phyloP scores from a whole-genome alignment of 331 rosid species.

The Stylosanthes scabra region DNA sequence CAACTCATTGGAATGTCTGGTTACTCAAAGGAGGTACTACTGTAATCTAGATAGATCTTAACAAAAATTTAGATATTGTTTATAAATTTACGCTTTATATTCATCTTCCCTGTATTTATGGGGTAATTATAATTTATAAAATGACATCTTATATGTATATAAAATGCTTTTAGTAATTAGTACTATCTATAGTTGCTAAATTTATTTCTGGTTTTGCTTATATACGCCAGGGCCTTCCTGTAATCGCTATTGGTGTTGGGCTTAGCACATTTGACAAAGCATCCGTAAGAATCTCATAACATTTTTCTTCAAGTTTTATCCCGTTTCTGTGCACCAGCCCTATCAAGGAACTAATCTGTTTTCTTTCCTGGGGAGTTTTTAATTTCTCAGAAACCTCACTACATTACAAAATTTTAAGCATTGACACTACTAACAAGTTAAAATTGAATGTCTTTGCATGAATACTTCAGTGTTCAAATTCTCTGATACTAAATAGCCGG shows the following conservation, averaged over 20 bases:
- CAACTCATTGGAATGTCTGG: slow-evolving; percentile 88
- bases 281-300: slow-evolving; percentile 61
- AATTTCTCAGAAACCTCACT: slow-evolving; percentile 3
- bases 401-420: slow-evolving; percentile 4
- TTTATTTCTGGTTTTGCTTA: slow-evolving; percentile 32
- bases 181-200: neutral
- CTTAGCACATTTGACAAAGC: slow-evolving; percentile 88
- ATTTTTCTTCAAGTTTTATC: neutral
- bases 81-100: slow-evolving; percentile 7
- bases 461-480: slow-evolving; percentile 14
- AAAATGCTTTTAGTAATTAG: slow-evolving; percentile 8
- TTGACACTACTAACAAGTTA: slow-evolving; percentile 3
- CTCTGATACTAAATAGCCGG: slow-evolving; percentile 23
- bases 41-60: slow-evolving; percentile 31
- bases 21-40: slow-evolving; percentile 84
- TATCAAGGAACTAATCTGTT: neutral
- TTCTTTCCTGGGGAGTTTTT: neutral
- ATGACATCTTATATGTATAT: slow-evolving; percentile 12
- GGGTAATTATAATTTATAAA: neutral
- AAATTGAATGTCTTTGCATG: slow-evolving; percentile 7
- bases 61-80: neutral
- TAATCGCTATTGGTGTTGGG: slow-evolving; percentile 82
- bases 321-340: neutral
- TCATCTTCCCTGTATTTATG: neutral
- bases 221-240: slow-evolving; percentile 81